Evolutionary conservation across 306 rosid genomes (phyloP).

Genomic region (Dalbergia oliveri): DNA sequence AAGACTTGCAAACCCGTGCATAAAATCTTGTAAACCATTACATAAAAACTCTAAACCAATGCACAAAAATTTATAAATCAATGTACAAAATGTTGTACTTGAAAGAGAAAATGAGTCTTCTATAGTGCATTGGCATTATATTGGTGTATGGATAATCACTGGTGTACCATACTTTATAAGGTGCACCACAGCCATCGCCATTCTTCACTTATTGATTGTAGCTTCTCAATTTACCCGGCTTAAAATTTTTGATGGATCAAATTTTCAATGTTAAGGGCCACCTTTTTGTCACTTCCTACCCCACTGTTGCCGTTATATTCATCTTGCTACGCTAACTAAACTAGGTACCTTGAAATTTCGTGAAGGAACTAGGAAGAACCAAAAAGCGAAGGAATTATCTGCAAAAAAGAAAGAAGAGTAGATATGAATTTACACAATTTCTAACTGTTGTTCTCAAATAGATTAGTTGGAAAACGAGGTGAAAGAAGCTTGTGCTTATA

Average conservation of each 20-base stretch:
- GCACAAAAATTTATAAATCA: too few relatives aligned
- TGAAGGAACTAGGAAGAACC: slow-evolving; percentile 27
- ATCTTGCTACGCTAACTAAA: slow-evolving; percentile 9
- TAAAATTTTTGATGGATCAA: neutral
- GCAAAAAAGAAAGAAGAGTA: neutral
- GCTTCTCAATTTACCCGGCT: neutral
- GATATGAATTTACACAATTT: slow-evolving; percentile 27
- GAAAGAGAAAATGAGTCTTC: too few relatives aligned
- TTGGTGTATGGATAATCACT: too few relatives aligned
- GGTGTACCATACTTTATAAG: too few relatives aligned
- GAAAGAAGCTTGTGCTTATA: slow-evolving; percentile 16
- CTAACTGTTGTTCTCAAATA: neutral
- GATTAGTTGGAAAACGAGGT: slow-evolving; percentile 29
- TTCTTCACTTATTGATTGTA: slow-evolving; percentile 16
- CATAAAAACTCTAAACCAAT: too few relatives aligned
- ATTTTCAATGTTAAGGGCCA: slow-evolving; percentile 1
- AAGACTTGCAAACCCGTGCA: too few relatives aligned
- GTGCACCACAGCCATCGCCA: too few relatives aligned
- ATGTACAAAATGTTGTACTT: too few relatives aligned
- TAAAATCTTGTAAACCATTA: too few relatives aligned
- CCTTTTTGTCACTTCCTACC: neutral
- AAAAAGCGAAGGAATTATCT: neutral
- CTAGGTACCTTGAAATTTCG: slow-evolving; percentile 32
- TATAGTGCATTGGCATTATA: too few relatives aligned
- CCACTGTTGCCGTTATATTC: neutral